Conservation (phyloP, 2,329 filamentous ascomycete genomes). For the Geosmithia flava region DNA sequence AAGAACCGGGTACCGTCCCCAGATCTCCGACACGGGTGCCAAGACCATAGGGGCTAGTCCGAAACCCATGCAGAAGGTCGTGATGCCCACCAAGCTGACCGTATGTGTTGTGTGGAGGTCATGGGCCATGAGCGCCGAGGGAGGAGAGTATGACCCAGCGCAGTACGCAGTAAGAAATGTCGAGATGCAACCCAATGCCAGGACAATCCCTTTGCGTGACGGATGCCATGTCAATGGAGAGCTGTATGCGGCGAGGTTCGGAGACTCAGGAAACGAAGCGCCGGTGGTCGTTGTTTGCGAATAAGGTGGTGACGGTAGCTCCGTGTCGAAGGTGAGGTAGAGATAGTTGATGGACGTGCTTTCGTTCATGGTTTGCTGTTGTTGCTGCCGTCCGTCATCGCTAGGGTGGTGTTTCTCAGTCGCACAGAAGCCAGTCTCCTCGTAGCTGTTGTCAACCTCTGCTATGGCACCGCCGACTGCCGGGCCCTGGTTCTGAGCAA, state of each 20-base stretch:
- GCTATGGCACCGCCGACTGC: background rate
- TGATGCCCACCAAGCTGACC: slow-evolving; percentile 65
- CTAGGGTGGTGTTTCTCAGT: background rate
- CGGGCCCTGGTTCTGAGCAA: background rate
- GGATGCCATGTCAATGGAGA: slow-evolving; percentile 66
- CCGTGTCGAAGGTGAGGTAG: slow-evolving; percentile 27
- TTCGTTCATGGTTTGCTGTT: slow-evolving; percentile 2
- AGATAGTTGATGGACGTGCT: slow-evolving; percentile 19
- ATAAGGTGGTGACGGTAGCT: slow-evolving; percentile 16
- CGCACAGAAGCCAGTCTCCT: background rate
- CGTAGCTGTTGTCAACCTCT: background rate
- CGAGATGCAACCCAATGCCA: slow-evolving; percentile 62
- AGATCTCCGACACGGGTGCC: slow-evolving; percentile 79
- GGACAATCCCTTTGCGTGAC: slow-evolving; percentile 56
- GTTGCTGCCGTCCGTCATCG: background rate
- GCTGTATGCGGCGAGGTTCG: slow-evolving; percentile 52
- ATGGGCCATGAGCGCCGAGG: slow-evolving; percentile 48
- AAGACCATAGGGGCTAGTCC: slow-evolving; percentile 76
- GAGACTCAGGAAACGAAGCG: slow-evolving; percentile 17
- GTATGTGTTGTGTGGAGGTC: slow-evolving; percentile 54
- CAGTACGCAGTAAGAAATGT: slow-evolving; percentile 71
- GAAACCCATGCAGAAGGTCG: slow-evolving; percentile 72
- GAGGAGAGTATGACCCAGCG: slow-evolving; percentile 68
- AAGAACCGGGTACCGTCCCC: slow-evolving; percentile 77
- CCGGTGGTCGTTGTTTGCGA: slow-evolving; percentile 2